These are phyloP conservation scores for Tricholoma flavovirens DNA, from an alignment of 768 basidiomycete species.

Conservation along the genomic window DNA sequence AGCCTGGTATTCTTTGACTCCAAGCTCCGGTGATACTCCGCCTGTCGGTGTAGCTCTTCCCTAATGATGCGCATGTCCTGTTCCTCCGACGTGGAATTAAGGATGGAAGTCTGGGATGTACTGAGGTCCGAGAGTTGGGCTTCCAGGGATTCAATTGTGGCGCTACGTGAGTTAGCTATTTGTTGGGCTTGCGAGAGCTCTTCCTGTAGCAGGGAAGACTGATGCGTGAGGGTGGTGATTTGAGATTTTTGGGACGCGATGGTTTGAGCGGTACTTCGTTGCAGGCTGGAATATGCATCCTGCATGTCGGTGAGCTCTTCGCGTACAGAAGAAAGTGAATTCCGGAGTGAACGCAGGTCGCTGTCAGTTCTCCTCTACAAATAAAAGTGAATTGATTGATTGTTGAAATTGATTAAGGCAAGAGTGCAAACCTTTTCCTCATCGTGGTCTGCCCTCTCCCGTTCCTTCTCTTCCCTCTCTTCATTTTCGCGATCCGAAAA, in stretches of 20 bases:
- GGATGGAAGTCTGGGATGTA: slow-evolving; percentile 25
- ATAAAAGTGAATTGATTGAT: not conserved
- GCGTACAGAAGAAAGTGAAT: slow-evolving; percentile 40
- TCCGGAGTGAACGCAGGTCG: slow-evolving; percentile 49
- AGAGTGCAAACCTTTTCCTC: slow-evolving; percentile 54
- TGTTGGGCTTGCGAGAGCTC: slow-evolving; percentile 40
- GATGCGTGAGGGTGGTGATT: slow-evolving; percentile 41
- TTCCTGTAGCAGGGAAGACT: slow-evolving; percentile 40
- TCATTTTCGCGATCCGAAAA: slow-evolving; percentile 63
- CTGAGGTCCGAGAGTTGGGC: slow-evolving; percentile 42
- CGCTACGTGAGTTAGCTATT: slow-evolving; percentile 36
- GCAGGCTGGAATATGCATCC: slow-evolving; percentile 46
- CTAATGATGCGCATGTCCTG: slow-evolving; percentile 59
- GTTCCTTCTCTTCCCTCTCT: slow-evolving; percentile 63
- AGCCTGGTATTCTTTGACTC: slow-evolving; percentile 56
- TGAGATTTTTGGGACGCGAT: slow-evolving; percentile 47
- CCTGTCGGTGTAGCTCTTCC: slow-evolving; percentile 65
- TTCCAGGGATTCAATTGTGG: slow-evolving; percentile 40
- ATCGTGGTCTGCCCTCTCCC: slow-evolving; percentile 41
- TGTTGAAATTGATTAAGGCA: not conserved
- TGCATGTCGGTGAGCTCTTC: slow-evolving; percentile 59
- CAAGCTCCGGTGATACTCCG: slow-evolving; percentile 51
- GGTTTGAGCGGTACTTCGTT: slow-evolving; percentile 43
- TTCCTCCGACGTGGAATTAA: slow-evolving; percentile 28
- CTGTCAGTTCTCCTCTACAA: slow-evolving; percentile 42